Evolutionary conservation across 495 filamentous ascomycete genomes (phyloP), one percentile per base, ranked within the genome.

Genomic region (Aspergillus heteromorphus): DNA sequence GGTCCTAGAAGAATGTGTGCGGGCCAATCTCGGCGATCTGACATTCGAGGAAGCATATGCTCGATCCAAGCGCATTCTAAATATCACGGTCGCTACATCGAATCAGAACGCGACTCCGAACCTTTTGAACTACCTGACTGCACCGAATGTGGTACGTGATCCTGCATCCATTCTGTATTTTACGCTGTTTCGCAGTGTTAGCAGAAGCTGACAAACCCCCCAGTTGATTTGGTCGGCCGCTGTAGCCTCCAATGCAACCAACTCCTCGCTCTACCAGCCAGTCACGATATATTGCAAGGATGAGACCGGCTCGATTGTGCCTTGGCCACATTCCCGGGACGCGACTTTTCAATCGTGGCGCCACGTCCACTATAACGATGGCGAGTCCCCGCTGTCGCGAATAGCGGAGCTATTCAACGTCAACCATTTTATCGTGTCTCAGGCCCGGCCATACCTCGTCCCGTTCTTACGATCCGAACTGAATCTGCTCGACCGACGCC

Each of bases 371-470:
- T 87, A 88, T 69, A 79, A 76, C 38, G 90, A 89, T 54, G 83
- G 83, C 41, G 86, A 92, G 63, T 88, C 88, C 1, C 92, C 92
- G 0, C 80, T 96, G 4, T 78, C 83, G 34, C 84, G 92, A 41
- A 87, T 96, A 49, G 86, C 89, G 6, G 88, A 95, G 68, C 84
- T 96, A 23, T 96, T 96, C 79, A 96, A 96, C 66, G 91, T 96
- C 63, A 97, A 96, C 68, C 91, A 96, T 68, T 96, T 96, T 71
- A 95, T 97, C 61, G 89, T 96, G 54, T 96, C 91, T 1, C 92
- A 97, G 68, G 89, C 93, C 49, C 92, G 96, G 58, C 92, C 92
- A 2, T 95, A 95, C 60, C 85, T 97, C 30, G 86, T 96, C 58
- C 92, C 92, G 2, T 95, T 96, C 63, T 74, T 96, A 2, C 83